Evolutionary conservation across 2,329 filamentous ascomycete species (phyloP).

Genomic region (Trichoderma breve): DNA sequence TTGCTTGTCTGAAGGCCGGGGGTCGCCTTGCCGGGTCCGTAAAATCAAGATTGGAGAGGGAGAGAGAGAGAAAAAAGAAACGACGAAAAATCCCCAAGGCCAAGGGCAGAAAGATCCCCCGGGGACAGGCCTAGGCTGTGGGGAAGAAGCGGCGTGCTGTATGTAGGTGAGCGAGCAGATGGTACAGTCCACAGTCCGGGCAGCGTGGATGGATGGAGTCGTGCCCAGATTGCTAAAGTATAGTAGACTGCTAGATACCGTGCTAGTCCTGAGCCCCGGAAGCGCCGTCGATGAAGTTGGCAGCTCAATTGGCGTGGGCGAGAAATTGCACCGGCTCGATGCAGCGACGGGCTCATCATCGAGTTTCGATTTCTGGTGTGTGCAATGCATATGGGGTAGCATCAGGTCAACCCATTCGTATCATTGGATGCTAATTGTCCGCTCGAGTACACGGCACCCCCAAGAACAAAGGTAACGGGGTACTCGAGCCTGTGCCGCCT

Average conservation of each 20-base stretch:
- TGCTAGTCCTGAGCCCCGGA: neutral
- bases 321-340: neutral
- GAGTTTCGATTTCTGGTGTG: constrained; percentile 9
- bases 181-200: no score
- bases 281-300: constrained; percentile 4
- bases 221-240: neutral
- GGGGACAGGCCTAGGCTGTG: constrained; percentile 8
- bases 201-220: neutral
- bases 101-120: neutral
- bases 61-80: neutral
- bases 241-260: neutral
- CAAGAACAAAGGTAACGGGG: neutral
- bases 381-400: constrained; percentile 14
- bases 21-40: constrained; percentile 2
- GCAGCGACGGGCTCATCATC: constrained; percentile 9
- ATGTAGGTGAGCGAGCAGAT: neutral
- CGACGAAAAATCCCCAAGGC: neutral
- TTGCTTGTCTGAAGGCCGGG: neutral
- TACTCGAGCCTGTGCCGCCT: neutral
- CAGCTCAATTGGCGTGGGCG: constrained; percentile 3
- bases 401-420: neutral
- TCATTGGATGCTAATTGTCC: constrained; percentile 13
- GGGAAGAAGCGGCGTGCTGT: constrained; percentile 13
- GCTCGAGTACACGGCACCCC: neutral
- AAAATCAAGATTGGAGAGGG: neutral